Evolutionary conservation across 1,139 yeast species (phyloP).

Genomic region (Suhomyces anneliseae): DNA sequence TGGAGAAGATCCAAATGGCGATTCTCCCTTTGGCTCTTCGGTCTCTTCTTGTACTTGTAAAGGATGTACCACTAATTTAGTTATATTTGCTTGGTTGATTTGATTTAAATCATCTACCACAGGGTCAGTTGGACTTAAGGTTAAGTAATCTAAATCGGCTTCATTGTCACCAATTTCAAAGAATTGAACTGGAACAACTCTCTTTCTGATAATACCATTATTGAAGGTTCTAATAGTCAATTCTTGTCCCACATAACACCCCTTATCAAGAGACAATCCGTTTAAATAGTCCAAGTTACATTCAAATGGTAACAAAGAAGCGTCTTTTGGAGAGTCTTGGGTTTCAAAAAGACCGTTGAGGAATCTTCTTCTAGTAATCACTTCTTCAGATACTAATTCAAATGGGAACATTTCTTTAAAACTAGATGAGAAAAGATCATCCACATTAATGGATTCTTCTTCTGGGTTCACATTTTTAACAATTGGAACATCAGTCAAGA

Average conservation of each 20-base stretch:
- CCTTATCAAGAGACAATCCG: constrained; percentile 84
- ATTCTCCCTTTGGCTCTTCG: constrained; percentile 4
- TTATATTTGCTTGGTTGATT: constrained; percentile 19
- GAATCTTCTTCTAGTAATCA: constrained; percentile 49
- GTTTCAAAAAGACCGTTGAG: constrained; percentile 70
- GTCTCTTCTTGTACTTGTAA: constrained; percentile 14
- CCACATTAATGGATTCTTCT: constrained; percentile 12
- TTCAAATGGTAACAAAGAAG: constrained; percentile 74
- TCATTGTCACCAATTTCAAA: constrained; percentile 25
- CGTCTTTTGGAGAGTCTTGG: constrained; percentile 40
- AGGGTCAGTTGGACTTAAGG: constrained; percentile 17
- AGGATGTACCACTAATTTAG: constrained; percentile 26
- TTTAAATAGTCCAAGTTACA: constrained; percentile 77
- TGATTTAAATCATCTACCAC: constrained; percentile 19
- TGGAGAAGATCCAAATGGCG: constrained; percentile 28
- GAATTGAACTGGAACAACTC: constrained; percentile 74
- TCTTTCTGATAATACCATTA: constrained; percentile 77
- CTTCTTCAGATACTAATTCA: constrained; percentile 19
- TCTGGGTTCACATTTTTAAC: constrained; percentile 23
- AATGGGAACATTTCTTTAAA: constrained; percentile 28
- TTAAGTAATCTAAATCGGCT: constrained; percentile 17
- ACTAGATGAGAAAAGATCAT: constrained; percentile 25
- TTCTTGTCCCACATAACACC: constrained; percentile 97
- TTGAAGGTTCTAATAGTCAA: constrained; percentile 85
- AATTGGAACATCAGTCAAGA: constrained; percentile 44